These are phyloP conservation scores for Magnusiomyces fungicola DNA, from an alignment of 1,139 yeast genomes.

Conservation along the genomic window DNA sequence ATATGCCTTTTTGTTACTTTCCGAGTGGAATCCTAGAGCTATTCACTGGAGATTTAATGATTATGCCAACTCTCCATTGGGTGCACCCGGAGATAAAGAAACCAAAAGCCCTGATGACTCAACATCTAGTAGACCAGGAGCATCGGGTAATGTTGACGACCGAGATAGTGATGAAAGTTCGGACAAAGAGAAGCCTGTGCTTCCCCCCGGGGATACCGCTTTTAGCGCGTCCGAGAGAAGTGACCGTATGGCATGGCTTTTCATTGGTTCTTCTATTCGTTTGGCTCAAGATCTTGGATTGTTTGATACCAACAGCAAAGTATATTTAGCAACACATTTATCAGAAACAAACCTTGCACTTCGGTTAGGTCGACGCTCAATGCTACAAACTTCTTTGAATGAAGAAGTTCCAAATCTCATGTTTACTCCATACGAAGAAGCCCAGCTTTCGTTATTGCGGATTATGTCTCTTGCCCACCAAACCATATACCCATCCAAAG, in stretches of 20 bases:
- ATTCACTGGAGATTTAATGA: conserved; percentile 86
- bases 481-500: conserved; percentile 51
- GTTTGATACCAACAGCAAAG: conserved; percentile 63
- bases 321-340: conserved; percentile 75
- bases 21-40: conserved; percentile 95
- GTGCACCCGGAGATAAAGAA: conserved; percentile 16
- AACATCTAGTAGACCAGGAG: not conserved
- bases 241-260: conserved; percentile 91
- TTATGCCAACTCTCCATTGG: conserved; percentile 59
- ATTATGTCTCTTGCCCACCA: conserved; percentile 81
- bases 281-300: conserved; percentile 83
- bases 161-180: not conserved
- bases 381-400: conserved; percentile 30
- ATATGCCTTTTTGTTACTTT: conserved; percentile 73
- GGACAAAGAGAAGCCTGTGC: conserved; percentile 12
- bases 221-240: conserved; percentile 80
- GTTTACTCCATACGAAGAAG: conserved; percentile 62
- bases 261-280: conserved; percentile 79
- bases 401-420: conserved; percentile 31
- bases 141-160: not conserved
- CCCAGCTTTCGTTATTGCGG: conserved; percentile 70
- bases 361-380: conserved; percentile 34
- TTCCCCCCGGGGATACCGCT: conserved; percentile 48
- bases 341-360: conserved; percentile 54
- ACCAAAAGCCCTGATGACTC: not conserved